Conservation (phyloP, 1,139 yeast genomes). For the Lodderomyces parapsilosis region DNA sequence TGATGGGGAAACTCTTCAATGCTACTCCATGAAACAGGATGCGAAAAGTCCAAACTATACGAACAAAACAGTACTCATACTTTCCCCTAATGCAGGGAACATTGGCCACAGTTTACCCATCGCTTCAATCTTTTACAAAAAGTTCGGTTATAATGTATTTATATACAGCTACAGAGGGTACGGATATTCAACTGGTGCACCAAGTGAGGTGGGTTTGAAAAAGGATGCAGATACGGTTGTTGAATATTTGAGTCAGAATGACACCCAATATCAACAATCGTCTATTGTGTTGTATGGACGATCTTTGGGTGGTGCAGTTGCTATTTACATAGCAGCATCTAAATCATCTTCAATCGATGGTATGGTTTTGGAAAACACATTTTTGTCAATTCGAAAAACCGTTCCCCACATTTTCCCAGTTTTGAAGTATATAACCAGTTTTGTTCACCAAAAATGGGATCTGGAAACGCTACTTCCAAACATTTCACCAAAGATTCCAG, state of each 20-base stretch:
- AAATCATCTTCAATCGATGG: slow-evolving; percentile 54
- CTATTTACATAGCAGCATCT: slow-evolving; percentile 72
- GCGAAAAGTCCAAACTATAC: slow-evolving; percentile 36
- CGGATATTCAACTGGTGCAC: slow-evolving; percentile 77
- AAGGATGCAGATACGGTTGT: slow-evolving; percentile 76
- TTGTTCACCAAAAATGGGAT: slow-evolving; percentile 84
- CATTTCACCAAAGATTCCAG: slow-evolving; percentile 58
- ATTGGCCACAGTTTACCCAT: slow-evolving; percentile 91
- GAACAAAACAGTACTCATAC: slow-evolving; percentile 70
- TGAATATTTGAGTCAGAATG: slow-evolving; percentile 53
- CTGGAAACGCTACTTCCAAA: slow-evolving; percentile 60
- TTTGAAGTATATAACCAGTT: slow-evolving; percentile 51
- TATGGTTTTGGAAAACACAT: slow-evolving; percentile 81
- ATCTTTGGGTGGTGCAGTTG: slow-evolving; percentile 94
- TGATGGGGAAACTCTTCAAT: slow-evolving; percentile 57
- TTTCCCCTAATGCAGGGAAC: slow-evolving; percentile 96
- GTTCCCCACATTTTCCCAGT: slow-evolving; percentile 82
- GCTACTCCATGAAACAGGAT: slow-evolving; percentile 51
- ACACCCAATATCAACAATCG: slow-evolving; percentile 50
- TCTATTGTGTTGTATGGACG: slow-evolving; percentile 78
- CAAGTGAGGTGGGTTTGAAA: slow-evolving; percentile 80
- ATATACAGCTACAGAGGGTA: slow-evolving; percentile 91
- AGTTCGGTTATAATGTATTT: slow-evolving; percentile 74
- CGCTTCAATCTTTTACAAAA: slow-evolving; percentile 65
- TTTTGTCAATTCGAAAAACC: slow-evolving; percentile 72